These are phyloP conservation scores for Vinca major DNA, from an alignment of 305 asterid genomes.

Conservation along the genomic window DNA sequence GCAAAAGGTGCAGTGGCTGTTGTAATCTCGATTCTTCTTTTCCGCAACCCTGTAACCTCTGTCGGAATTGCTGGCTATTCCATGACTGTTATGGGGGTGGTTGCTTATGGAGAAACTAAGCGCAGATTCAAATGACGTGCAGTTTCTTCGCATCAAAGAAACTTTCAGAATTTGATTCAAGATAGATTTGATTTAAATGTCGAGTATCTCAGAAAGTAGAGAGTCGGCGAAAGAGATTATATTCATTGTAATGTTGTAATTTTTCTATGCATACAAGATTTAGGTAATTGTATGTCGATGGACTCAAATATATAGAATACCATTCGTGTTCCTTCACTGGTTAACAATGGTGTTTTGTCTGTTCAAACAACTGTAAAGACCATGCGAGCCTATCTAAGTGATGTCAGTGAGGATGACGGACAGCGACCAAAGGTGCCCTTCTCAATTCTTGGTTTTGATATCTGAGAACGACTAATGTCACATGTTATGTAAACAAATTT, in stretches of 20 bases:
- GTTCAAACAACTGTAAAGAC: too few species aligned
- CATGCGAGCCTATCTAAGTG: too few species aligned
- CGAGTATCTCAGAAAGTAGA: not conserved
- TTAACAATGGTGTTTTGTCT: too few species aligned
- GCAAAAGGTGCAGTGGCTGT: slow-evolving; percentile 97
- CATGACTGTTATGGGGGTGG: slow-evolving; percentile 86
- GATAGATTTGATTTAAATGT: not conserved
- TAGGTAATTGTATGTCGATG: not conserved
- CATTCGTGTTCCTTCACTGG: not conserved
- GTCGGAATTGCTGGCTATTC: slow-evolving; percentile 79
- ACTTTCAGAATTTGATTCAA: not conserved
- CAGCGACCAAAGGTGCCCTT: too few species aligned
- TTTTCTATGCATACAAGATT: not conserved
- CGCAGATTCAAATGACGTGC: slow-evolving; percentile 51
- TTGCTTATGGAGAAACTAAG: slow-evolving; percentile 86
- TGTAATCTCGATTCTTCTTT: slow-evolving; percentile 72
- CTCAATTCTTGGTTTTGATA: too few species aligned
- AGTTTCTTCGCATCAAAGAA: too few species aligned
- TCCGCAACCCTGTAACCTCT: slow-evolving; percentile 76
- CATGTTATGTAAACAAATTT: too few species aligned
- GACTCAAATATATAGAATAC: not conserved
- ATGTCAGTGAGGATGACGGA: too few species aligned
- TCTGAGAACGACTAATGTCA: too few species aligned
- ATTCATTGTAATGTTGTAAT: slow-evolving; percentile 2
- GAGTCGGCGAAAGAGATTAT: not conserved